phyloP scores from a whole-genome alignment of 108 stramenopile species.

The Skeletonema tropicum region DNA sequence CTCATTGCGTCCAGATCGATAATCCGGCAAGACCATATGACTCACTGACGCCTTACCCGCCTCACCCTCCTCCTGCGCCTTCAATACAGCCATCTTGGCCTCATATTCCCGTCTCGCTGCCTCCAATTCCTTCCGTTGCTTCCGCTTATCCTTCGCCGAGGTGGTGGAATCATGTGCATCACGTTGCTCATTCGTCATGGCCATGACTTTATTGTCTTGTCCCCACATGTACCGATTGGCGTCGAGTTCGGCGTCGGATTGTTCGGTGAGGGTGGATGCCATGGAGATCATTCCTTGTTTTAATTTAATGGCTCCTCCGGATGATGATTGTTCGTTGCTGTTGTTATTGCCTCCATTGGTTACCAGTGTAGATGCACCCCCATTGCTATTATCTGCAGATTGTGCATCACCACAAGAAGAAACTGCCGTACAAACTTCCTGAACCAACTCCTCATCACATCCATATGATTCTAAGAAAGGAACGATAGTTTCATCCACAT shows the following conservation, averaged over 20 bases:
- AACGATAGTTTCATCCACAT: constrained; percentile 61
- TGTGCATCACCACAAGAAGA: background rate
- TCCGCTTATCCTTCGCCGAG: constrained; percentile 79
- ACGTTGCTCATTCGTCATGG: constrained; percentile 70
- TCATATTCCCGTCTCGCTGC: constrained; percentile 64
- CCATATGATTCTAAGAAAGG: constrained; percentile 73
- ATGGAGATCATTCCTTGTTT: constrained; percentile 77
- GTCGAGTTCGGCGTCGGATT: constrained; percentile 60
- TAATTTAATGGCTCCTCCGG: constrained; percentile 52
- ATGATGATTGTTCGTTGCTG: constrained; percentile 13
- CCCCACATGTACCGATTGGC: constrained; percentile 73
- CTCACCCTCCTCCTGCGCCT: constrained; percentile 56
- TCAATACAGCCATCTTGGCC: constrained; percentile 48
- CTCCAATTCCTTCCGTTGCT: constrained; percentile 77
- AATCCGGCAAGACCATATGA: constrained; percentile 85
- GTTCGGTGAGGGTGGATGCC: constrained; percentile 59
- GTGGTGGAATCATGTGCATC: constrained; percentile 69
- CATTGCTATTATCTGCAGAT: background rate
- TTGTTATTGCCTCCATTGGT: constrained; percentile 11
- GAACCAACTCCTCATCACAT: constrained; percentile 52
- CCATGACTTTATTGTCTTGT: constrained; percentile 64
- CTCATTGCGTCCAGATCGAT: constrained; percentile 74
- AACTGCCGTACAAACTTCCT: constrained; percentile 46
- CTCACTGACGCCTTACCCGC: constrained; percentile 67
- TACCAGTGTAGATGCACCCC: background rate